phyloP scores from a whole-genome alignment of 139 green algal species.

The Micromonas pusilla region DNA sequence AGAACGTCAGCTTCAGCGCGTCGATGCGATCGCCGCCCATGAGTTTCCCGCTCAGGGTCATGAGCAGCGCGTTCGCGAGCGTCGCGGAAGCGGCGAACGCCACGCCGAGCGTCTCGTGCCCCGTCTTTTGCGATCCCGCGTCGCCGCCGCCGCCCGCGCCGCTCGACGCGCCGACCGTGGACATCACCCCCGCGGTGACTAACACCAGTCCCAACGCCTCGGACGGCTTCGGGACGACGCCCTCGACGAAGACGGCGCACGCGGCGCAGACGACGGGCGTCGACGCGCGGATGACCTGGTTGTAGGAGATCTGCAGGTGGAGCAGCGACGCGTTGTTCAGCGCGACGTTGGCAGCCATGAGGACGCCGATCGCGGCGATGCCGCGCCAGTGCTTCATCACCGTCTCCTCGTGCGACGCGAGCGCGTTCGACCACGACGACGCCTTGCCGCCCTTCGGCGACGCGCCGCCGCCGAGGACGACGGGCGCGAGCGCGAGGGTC shows the following conservation, averaged over 20 bases:
- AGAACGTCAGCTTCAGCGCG: slow-evolving; percentile 62
- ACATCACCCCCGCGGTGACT: slow-evolving; percentile 51
- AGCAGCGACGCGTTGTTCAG: slow-evolving; percentile 55
- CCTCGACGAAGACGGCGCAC: slow-evolving; percentile 47
- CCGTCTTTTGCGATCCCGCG: neutral
- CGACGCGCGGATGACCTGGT: slow-evolving; percentile 49
- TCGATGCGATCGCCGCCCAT: slow-evolving; percentile 60
- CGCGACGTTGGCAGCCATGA: slow-evolving; percentile 54
- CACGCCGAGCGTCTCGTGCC: slow-evolving; percentile 29
- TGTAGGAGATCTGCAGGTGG: slow-evolving; percentile 48
- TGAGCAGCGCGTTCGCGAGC: slow-evolving; percentile 52
- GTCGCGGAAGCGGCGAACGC: slow-evolving; percentile 42
- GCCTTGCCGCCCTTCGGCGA: neutral
- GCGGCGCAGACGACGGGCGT: slow-evolving; percentile 52
- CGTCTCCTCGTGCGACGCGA: slow-evolving; percentile 37
- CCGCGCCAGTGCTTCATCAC: slow-evolving; percentile 48
- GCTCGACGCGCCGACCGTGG: slow-evolving; percentile 44
- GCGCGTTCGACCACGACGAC: slow-evolving; percentile 24
- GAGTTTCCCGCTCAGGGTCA: slow-evolving; percentile 47
- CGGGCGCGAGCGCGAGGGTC: slow-evolving; percentile 43
- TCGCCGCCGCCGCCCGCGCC: neutral
- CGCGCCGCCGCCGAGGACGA: slow-evolving; percentile 34
- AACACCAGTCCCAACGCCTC: slow-evolving; percentile 44
- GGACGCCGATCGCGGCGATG: slow-evolving; percentile 46
- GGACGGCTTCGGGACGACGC: slow-evolving; percentile 33